Base-by-base conservation (phyloP, 176 grass and related monocot species). In the Avena sativa region DNA sequence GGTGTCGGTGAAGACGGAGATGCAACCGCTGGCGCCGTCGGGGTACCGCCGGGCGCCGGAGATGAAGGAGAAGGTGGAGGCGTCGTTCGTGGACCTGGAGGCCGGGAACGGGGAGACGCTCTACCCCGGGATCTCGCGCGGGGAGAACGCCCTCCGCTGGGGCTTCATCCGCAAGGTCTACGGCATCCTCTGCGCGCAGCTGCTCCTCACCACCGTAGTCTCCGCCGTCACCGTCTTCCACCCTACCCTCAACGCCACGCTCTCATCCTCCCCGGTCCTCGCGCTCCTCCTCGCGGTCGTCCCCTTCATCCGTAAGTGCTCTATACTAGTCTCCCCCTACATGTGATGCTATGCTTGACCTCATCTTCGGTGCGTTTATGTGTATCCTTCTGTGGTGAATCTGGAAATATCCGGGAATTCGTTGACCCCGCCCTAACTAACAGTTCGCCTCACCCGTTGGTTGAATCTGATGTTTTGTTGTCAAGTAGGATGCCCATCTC, bases 141-240 rank as follows among this genome's bases (percentile, higher is more conserved):
- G 83, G n/a, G 97, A 96, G 72, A 94, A 73, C 87, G 89, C 95
- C 67, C 91, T 99, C 87, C 94, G 97, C 57, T 99, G 97, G 97
- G 97, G 97, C 16, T 99, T 99, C 88, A 77, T 99, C 80, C 93
- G 97, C 89, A 99, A 99, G 97, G 97, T 99, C 82, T 99, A 99
- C 91, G 97, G 97, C 85, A 99, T 99, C 91, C 97, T 99, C 77
- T 88, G 90, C 65, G 91, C 94, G 13, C 97, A 99, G 87, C 91
- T 99, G n/a, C 48, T 99, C 46, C 94, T 99, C 89, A 99, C 97
- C 71, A 99, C 97, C 62, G 80, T 84, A 56, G 92, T 94, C 52
- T 92, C 97, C 25, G 90, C 97, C 23, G 61, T 87, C 83, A 95
- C 92, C 19, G 97, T 99, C 52, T 91, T 94, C 85, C 88, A 94